Evolutionary conservation across 1,139 yeast genomes (phyloP), one percentile per base, ranked within the genome.

Genomic region (Geotrichum macrosporum): DNA sequence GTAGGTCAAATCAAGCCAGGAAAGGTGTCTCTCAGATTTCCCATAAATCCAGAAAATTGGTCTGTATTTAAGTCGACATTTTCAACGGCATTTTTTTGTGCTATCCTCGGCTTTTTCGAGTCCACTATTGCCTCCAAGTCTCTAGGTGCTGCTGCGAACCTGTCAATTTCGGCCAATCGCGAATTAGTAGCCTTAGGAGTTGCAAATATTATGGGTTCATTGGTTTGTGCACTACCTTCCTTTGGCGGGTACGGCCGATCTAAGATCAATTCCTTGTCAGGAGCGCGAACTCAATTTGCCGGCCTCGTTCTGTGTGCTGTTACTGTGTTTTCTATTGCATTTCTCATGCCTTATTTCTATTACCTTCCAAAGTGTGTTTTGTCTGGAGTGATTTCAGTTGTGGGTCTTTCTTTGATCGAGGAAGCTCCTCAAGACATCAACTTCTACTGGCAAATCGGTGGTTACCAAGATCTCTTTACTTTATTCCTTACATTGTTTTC

Each of bases 241-340:
- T 89, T 89, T 72, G 98, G 98, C 2, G 97, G 98, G 0, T 92
- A 92, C 61, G 97, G 96, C 1, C 75, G 98, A 61, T 82, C 94
- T 31, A 89, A 85, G 59, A 81, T 92, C 50, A 92, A 92, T 66
- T 85, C 92, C 1, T 71, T 87, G 40, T 80, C 92, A 9, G 89
- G 89, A 6, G 97, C 95, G 0, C 79, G 79, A 55, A 84, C 96
- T 0, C 92, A 94, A 4, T 71, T 84, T 66, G 78, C 94, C 37
- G 95, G 95, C 0, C 79, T 81, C 2, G 76, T 86, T 5, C 83
- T 89, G 81, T 94, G 95, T 0, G 26, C 77, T 0, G 73, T 81
- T 13, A 82, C 96, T 0, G 64, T 88, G 37, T 56, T 85, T 13
- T 80, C 88, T 3, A 77, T 85, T 1, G 70, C 72, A 35, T 81